These are phyloP conservation scores for Aurantiochytrium sp. DNA, from an alignment of 108 stramenopile species.

Conservation along the genomic window DNA sequence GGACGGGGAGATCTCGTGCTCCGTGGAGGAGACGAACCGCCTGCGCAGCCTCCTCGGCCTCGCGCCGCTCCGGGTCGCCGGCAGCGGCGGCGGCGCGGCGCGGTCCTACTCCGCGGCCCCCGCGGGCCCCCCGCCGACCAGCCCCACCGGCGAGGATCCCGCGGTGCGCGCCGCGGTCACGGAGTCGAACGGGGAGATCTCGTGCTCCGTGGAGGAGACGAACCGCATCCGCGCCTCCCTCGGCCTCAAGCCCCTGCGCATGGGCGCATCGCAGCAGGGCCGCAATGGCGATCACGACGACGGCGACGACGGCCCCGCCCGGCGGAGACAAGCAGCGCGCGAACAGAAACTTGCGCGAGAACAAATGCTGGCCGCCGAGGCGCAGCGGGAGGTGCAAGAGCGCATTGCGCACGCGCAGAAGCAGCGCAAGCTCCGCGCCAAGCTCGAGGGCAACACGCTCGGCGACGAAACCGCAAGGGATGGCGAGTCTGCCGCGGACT, in stretches of 20 bases:
- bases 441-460: neutral
- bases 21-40: slow-evolving; percentile 24
- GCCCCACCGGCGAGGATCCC: too few species aligned
- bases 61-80: neutral
- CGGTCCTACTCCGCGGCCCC: too few species aligned
- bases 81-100: too few species aligned
- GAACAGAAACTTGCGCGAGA: neutral
- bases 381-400: neutral
- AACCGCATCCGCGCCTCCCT: slow-evolving; percentile 69
- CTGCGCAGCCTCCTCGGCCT: neutral
- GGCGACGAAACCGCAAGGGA: neutral
- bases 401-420: neutral
- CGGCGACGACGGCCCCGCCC: too few species aligned
- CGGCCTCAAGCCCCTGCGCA: slow-evolving; percentile 62
- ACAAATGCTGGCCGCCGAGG: neutral
- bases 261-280: neutral
- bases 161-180: neutral
- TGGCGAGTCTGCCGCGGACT: neutral
- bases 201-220: slow-evolving; percentile 70
- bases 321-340: too few species aligned
- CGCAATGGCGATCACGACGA: too few species aligned
- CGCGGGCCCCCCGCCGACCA: too few species aligned
- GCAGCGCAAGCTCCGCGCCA: neutral
- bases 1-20: slow-evolving; percentile 4
- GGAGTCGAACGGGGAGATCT: neutral